These are phyloP conservation scores for Scenedesmus sp. DNA, from an alignment of 163 green algal species.

Conservation along the genomic window DNA sequence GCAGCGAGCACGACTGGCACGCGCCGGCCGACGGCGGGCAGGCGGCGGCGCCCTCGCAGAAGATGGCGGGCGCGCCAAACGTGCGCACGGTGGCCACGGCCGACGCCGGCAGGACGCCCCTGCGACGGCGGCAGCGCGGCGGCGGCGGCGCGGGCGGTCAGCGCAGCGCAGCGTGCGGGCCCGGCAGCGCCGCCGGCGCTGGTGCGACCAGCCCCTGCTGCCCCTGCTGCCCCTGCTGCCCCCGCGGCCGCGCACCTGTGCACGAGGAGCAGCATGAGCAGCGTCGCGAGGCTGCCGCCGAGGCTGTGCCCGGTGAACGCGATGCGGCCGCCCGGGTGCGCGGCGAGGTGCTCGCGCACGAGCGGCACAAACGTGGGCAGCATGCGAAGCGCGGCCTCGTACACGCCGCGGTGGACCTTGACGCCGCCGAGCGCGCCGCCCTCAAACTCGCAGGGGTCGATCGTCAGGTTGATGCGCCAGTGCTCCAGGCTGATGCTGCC, in stretches of 20 bases:
- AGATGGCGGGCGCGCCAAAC: conserved; percentile 91
- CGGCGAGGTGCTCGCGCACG: conserved; percentile 83
- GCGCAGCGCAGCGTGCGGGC: too few relatives aligned
- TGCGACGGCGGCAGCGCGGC: not conserved
- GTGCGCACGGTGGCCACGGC: conserved; percentile 84
- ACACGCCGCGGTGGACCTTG: conserved; percentile 70
- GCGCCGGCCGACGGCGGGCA: not conserved
- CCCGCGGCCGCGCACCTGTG: conserved; percentile 44
- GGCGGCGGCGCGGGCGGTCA: too few relatives aligned
- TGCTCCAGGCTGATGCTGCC: conserved; percentile 91
- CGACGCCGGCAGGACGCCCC: conserved; percentile 73
- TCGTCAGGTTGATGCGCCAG: conserved; percentile 97
- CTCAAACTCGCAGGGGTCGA: conserved; percentile 97
- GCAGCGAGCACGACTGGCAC: conserved; percentile 36
- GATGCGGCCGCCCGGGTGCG: conserved; percentile 43
- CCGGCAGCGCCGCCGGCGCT: too few relatives aligned
- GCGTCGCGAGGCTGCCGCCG: conserved; percentile 87
- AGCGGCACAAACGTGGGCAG: conserved; percentile 88
- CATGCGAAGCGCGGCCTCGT: conserved; percentile 84
- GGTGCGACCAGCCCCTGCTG: too few relatives aligned
- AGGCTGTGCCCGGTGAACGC: conserved; percentile 75
- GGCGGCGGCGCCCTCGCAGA: conserved; percentile 75
- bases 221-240: too few relatives aligned
- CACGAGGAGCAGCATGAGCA: conserved; percentile 93
- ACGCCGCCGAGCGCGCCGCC: conserved; percentile 3